These are phyloP conservation scores for Carex parvula DNA, from an alignment of 176 grass and related monocot species.

Conservation along the genomic window DNA sequence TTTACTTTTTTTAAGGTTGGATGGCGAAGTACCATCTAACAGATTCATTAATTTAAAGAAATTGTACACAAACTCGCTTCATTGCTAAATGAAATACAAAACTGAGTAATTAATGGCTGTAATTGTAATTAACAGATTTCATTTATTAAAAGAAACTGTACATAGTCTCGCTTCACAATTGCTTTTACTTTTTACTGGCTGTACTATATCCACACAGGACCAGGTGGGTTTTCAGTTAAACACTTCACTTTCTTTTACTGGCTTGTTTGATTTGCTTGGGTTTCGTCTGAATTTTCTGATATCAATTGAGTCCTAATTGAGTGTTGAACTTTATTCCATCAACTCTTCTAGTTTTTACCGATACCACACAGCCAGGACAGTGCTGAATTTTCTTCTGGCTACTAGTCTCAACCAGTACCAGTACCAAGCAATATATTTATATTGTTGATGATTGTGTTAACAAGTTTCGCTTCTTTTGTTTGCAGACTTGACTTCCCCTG, in stretches of 20 bases:
- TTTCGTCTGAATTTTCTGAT: not conserved
- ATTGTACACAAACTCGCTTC: not conserved
- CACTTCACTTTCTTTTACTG: not conserved
- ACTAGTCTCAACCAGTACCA: slow-evolving; percentile 10
- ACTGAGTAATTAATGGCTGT: not conserved
- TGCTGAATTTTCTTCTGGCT: not conserved
- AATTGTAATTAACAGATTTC: not conserved
- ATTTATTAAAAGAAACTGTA: not conserved
- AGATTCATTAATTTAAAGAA: not conserved
- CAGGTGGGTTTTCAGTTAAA: not conserved
- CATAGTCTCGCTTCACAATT: not conserved
- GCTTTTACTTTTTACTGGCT: not conserved
- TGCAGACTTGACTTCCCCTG: slow-evolving; percentile 40
- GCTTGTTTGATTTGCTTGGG: not conserved
- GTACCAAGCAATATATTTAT: slow-evolving; percentile 3
- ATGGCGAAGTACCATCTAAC: not conserved
- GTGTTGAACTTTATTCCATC: not conserved
- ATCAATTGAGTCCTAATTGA: not conserved
- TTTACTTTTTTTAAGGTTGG: not conserved
- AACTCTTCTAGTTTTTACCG: not conserved
- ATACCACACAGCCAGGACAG: not conserved
- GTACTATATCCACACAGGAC: not conserved
- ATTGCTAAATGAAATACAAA: not conserved
- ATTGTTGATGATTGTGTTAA: not conserved
- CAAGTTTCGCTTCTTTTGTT: slow-evolving; percentile 8